phyloP scores from a whole-genome alignment of 306 rosid species.

The Spatholobus suberectus region DNA sequence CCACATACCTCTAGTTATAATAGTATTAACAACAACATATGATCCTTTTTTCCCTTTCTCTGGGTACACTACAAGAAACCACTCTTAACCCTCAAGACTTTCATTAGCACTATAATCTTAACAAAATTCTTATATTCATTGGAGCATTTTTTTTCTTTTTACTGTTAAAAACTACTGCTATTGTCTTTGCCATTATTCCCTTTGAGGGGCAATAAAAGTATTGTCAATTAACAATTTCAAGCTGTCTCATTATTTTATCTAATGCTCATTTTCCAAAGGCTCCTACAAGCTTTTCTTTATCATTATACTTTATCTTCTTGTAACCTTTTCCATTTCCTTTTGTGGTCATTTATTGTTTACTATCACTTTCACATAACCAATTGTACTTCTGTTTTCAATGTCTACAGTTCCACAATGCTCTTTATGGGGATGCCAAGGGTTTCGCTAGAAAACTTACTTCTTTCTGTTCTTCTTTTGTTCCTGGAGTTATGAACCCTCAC shows the following conservation, averaged over 20 bases:
- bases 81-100: no score
- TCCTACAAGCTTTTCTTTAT: neutral
- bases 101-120: no score
- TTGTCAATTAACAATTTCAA: no score
- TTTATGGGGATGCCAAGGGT: slow-evolving; percentile 82
- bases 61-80: no score
- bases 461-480: slow-evolving; percentile 53
- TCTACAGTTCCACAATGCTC: slow-evolving; percentile 59
- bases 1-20: neutral
- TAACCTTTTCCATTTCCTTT: neutral
- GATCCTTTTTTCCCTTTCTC: no score
- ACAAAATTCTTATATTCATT: neutral
- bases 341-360: neutral
- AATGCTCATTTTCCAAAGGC: neutral
- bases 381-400: slow-evolving; percentile 2
- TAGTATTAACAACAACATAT: neutral
- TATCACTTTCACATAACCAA: slow-evolving; percentile 15
- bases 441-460: slow-evolving; percentile 60
- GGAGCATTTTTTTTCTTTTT: neutral
- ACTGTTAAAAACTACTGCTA: neutral
- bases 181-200: no score
- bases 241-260: no score
- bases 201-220: no score
- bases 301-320: no score
- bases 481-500: slow-evolving; percentile 81